Evolutionary conservation across 2,329 filamentous ascomycete genomes (phyloP), one percentile per base, ranked within the genome.

Genomic region (Tolypocladium ophioglossoides): DNA sequence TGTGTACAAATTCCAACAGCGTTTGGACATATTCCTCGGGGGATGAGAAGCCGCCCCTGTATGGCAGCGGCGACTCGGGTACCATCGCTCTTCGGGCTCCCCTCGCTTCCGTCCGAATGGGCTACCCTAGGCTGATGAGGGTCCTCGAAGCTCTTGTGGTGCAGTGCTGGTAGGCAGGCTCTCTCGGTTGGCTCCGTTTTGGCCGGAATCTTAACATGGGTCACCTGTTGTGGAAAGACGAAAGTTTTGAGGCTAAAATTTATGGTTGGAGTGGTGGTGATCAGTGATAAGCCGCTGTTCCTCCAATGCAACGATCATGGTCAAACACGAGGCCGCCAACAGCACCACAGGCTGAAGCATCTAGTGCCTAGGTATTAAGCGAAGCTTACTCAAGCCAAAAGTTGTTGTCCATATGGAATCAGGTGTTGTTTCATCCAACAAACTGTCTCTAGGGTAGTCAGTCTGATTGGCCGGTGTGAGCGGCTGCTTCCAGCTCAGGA

Each of bases 11-110:
- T 22, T 82, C 68, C 30, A 97, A 77, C 14, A 97, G 80, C 20
- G 84, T 84, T 30, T 88, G 77, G 50, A 96, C 80, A 68, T 96
- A 99, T 52, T 84, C 79, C 50, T 96, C 88, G 7, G 83, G 73
- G 47, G 81, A 82, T 39, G 74, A 67, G 75, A 92, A 96, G 62
- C 82, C 80, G 51, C 83, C 77, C 37, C 81, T 77, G 64, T 88
- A 81, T 1, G 91, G 91, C 27, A 96, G 78, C 14, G 75, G 74
- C 52, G 75, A 76, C 35, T 71, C 62, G 14, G 79, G 78, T 61
- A 71, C 70, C 76, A 80, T 81, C 47, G 50, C 27, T 34, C 18
- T 27, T 48, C 11, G 44, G 6, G 16, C 27, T 47, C 24, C 27
- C 32, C 24, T 20, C 44, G 27, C 7, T n/a, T n/a, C n/a, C n/a